Percentiles rank a stretch among this genome's conserved stretches.
These are phyloP conservation scores for Condylostoma magnum DNA, from an alignment of 169 alveolate genomes.

Conservation along the genomic window DNA sequence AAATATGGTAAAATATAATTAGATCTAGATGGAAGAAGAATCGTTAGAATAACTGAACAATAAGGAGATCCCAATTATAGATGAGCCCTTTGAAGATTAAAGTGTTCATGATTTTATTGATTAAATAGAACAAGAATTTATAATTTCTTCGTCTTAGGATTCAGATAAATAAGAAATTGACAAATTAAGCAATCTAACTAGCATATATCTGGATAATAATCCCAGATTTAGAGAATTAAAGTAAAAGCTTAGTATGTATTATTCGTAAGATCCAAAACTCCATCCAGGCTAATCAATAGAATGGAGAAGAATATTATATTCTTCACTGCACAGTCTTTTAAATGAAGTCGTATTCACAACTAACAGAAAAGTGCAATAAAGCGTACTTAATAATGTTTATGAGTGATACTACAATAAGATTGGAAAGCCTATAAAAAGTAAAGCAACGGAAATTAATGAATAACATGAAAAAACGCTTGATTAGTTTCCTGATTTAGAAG, in stretches of 20 bases:
- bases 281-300: constrained; percentile 10
- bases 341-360: constrained; percentile 7
- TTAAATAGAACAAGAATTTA: too few species aligned
- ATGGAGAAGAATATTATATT: constrained; percentile 11
- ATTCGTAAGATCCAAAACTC: constrained; percentile 3
- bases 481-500: neutral
- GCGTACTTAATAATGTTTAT: neutral
- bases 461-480: neutral
- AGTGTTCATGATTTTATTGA: too few species aligned
- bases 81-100: too few species aligned
- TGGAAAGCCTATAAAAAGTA: neutral
- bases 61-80: too few species aligned
- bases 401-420: constrained; percentile 17
- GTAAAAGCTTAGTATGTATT: neutral
- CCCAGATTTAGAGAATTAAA: constrained; percentile 2
- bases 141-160: too few species aligned
- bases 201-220: constrained; percentile 13
- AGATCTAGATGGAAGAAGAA: too few species aligned
- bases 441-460: neutral
- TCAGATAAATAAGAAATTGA: too few species aligned
- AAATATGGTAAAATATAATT: too few species aligned
- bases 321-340: constrained; percentile 17
- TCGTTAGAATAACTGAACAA: too few species aligned
- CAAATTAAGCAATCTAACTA: too few species aligned
- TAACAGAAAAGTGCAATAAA: neutral